Evolutionary conservation across 2,329 filamentous ascomycete genomes (phyloP).

Genomic region (Colletotrichum theobromicola): DNA sequence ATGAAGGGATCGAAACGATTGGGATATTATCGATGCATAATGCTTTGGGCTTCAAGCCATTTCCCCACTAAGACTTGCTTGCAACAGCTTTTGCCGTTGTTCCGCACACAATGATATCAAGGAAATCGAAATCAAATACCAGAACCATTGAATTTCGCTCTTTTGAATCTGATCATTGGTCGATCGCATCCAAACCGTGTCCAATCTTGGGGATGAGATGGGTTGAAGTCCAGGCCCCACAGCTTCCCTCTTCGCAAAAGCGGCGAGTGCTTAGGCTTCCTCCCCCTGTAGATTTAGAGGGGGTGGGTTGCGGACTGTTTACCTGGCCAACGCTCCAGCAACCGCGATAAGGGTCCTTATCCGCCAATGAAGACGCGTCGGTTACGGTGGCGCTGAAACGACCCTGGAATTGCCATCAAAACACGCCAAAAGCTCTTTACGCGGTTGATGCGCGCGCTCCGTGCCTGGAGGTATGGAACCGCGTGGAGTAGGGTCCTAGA

Average conservation of each 20-base stretch:
- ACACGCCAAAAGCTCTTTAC: slow-evolving; percentile 23
- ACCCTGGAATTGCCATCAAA: neutral
- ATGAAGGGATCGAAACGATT: neutral
- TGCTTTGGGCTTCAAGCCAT: neutral
- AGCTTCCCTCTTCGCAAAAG: neutral
- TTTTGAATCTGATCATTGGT: neutral
- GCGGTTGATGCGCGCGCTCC: slow-evolving; percentile 19
- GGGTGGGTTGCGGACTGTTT: slow-evolving; percentile 3
- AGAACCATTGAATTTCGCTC: neutral
- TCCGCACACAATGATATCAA: fast-evolving
- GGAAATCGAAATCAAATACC: neutral
- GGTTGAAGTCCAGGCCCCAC: neutral
- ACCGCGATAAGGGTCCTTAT: slow-evolving; percentile 17
- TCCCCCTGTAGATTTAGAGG: neutral
- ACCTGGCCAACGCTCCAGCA: slow-evolving; percentile 14
- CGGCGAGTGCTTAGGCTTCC: neutral
- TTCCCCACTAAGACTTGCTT: neutral
- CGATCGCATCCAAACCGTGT: no score
- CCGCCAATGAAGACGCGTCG: slow-evolving; percentile 16
- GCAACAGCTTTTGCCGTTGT: neutral
- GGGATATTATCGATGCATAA: no score
- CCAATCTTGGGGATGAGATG: no score
- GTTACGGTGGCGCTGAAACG: neutral
- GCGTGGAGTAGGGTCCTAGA: neutral
- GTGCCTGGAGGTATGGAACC: neutral